Evolutionary conservation across 805 yeast genomes (phyloP).

Genomic region (Kodamaea laetipori): DNA sequence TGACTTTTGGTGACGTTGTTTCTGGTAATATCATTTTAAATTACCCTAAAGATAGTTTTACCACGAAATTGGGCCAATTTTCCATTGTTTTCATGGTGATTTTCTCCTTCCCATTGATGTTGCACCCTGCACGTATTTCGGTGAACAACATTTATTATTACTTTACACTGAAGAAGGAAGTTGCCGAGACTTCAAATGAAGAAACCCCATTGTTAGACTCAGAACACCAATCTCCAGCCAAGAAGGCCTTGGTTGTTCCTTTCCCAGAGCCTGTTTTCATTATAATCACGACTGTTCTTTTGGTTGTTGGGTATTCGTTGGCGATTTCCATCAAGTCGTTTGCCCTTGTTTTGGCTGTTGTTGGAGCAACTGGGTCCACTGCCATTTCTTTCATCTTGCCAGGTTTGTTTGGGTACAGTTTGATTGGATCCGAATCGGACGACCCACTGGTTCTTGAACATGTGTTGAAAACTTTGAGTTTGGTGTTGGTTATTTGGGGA

Average conservation of each 20-base stretch:
- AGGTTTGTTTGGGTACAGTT: conserved; percentile 78
- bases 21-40: conserved; percentile 77
- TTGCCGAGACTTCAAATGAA: conserved; percentile 12
- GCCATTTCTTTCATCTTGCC: conserved; percentile 89
- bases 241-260: conserved; percentile 27
- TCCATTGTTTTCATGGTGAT: conserved; percentile 80
- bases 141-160: conserved; percentile 67
- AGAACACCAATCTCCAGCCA: conserved; percentile 9
- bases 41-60: conserved; percentile 58
- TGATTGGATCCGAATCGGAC: conserved; percentile 54
- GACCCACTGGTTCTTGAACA: conserved; percentile 30
- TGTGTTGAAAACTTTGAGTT: conserved; percentile 48
- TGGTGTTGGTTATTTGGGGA: conserved; percentile 69
- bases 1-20: conserved; percentile 82
- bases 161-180: conserved; percentile 28
- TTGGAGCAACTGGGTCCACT: conserved; percentile 93
- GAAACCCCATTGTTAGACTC: conserved; percentile 17
- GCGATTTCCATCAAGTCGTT: conserved; percentile 72
- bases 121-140: conserved; percentile 88
- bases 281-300: conserved; percentile 31
- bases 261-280: conserved; percentile 28
- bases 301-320: conserved; percentile 57
- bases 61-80: conserved; percentile 77
- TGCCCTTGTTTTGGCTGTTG: conserved; percentile 80
- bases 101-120: conserved; percentile 84